phyloP scores from a whole-genome alignment of 495 filamentous ascomycete species.

The Penicillium subrubescens region DNA sequence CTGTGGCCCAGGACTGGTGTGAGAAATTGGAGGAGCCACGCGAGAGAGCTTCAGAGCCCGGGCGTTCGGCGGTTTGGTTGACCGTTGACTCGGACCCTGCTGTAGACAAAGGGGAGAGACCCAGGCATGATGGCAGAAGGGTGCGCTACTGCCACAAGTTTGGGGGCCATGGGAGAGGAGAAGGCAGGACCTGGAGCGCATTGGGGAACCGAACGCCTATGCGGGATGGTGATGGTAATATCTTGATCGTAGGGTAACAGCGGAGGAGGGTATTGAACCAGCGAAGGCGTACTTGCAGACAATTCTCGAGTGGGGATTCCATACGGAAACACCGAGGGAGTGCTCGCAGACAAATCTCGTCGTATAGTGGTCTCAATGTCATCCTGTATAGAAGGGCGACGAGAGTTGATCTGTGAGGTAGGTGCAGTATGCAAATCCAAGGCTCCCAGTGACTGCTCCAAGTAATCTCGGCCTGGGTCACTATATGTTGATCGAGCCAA shows the following conservation, averaged over 20 bases:
- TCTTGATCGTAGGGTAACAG: constrained; percentile 36
- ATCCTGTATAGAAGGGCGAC: constrained; percentile 26
- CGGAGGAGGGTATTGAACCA: constrained; percentile 23
- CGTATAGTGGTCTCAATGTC: constrained; percentile 14
- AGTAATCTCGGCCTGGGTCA: constrained; percentile 34
- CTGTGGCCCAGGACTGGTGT: constrained; percentile 44
- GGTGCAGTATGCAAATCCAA: constrained; percentile 30
- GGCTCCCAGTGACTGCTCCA: constrained; percentile 19
- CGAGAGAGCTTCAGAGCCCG: constrained; percentile 34
- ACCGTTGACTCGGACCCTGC: constrained; percentile 14
- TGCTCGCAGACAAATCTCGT: constrained; percentile 35
- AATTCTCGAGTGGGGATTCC: constrained; percentile 12
- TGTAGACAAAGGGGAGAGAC: constrained; percentile 31
- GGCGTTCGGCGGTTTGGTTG: constrained; percentile 29
- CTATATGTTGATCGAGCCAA: constrained; percentile 40
- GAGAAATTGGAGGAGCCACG: constrained; percentile 39
- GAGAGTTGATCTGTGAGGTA: constrained; percentile 28
- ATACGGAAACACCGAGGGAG: constrained; percentile 29
- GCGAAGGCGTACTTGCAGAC: constrained; percentile 21
- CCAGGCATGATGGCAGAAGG: constrained; percentile 49
- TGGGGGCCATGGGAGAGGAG: background rate
- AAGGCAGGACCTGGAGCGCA: background rate
- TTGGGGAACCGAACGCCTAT: constrained; percentile 10
- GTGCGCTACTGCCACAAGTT: constrained; percentile 23
- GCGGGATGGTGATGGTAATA: constrained; percentile 27